Evolutionary conservation across 1,139 yeast genomes (phyloP), one percentile per base, ranked within the genome.

Genomic region (Starmera stellimalicola): DNA sequence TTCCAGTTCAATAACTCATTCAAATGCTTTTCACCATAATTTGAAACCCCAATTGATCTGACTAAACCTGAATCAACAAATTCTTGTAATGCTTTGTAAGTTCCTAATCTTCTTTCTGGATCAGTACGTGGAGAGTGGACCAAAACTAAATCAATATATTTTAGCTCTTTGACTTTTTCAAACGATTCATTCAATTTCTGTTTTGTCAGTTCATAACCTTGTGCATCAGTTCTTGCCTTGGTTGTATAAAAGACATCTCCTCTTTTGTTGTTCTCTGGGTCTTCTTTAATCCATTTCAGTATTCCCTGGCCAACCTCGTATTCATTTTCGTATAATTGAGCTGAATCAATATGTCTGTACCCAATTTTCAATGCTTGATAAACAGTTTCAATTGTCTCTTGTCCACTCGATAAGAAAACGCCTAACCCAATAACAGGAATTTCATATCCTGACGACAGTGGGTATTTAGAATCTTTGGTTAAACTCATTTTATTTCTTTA

Each of bases 181-280:
- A 69, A 40, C 17, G 56, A 46, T 15, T 39, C 39, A 15, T 53
- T 50, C 35, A 70, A 52, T 1, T 68, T 62, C 22, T 47, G 43
- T 35, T 57, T 58, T 24, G 73, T 55, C 16, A 48, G 44, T 32
- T 62, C 65, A 45, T 68, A 68, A n/a, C 64, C 63, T 60, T 37
- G 40, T 45, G 66, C 70, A 7, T 62, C 53, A 43, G 70, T 67
- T 69, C 74, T 64, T 20, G 80, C 57, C 52, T 81, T 80, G 25
- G 88, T 77, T 6, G 87, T 77, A 50, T 74, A 79, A 45, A 71
- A 77, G 18, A 82, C 67, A 24, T 79, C 84, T 29, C 58, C 59
- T 33, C 88, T 58, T 37, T 62, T 61, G 32, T 62, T 52, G 18
- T 57, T 42, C 4, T 7, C 9, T 70, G 74, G 69, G 31, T 65